Evolutionary conservation across 2,329 filamentous ascomycete species (phyloP).

Genomic region (Pyricularia sp.): DNA sequence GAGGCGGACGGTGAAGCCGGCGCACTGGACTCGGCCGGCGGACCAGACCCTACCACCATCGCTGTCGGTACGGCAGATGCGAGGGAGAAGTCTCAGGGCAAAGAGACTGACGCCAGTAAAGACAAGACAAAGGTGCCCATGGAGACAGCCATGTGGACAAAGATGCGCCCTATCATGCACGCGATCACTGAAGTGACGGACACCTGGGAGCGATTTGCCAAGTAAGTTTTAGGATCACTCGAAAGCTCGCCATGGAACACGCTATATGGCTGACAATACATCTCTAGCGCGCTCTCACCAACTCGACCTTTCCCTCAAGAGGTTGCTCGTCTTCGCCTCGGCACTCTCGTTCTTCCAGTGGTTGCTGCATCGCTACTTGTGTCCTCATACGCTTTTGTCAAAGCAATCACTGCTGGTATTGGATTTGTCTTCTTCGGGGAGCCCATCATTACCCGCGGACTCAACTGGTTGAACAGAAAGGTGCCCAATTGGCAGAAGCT

Average conservation of each 20-base stretch:
- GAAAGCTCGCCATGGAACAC: background rate
- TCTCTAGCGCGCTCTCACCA: slow-evolving; percentile 46
- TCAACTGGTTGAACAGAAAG: slow-evolving; percentile 48
- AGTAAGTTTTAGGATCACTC: slow-evolving; percentile 17
- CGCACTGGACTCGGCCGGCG: slow-evolving; percentile 24
- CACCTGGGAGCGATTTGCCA: slow-evolving; percentile 41
- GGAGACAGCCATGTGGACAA: slow-evolving; percentile 66
- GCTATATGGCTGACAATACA: slow-evolving; percentile 9
- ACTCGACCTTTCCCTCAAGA: slow-evolving; percentile 51
- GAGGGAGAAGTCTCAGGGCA: slow-evolving; percentile 33
- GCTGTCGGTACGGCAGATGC: slow-evolving; percentile 28
- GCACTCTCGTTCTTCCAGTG: slow-evolving; percentile 39
- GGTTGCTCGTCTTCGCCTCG: slow-evolving; percentile 43
- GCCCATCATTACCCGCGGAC: slow-evolving; percentile 54
- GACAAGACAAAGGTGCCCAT: slow-evolving; percentile 76
- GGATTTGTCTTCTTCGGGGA: slow-evolving; percentile 76
- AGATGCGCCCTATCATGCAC: slow-evolving; percentile 65
- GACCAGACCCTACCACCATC: slow-evolving; percentile 25
- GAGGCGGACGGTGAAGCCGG: slow-evolving; percentile 13
- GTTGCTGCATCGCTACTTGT: slow-evolving; percentile 43
- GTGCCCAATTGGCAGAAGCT: slow-evolving; percentile 68
- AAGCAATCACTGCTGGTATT: slow-evolving; percentile 54
- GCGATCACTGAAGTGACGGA: slow-evolving; percentile 36
- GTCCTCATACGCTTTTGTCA: slow-evolving; percentile 51
- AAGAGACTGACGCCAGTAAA: slow-evolving; percentile 35